Conservation (phyloP, 2,329 filamentous ascomycete species). For the Cladosporium halotolerans region DNA sequence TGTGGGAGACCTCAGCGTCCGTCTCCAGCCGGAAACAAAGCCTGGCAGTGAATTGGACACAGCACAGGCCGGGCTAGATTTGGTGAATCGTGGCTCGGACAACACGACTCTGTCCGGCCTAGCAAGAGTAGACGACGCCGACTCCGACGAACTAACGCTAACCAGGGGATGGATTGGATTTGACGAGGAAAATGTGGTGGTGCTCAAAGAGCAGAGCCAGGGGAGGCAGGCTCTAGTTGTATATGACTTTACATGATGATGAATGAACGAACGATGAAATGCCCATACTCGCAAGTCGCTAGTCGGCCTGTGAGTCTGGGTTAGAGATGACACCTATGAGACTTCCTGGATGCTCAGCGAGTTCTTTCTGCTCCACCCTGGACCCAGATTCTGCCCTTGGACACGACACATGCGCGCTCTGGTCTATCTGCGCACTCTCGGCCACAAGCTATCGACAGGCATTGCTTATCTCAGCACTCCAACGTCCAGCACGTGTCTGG, state of each 20-base stretch:
- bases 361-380: too few relatives aligned
- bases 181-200: slow-evolving; percentile 85
- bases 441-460: too few relatives aligned
- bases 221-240: slow-evolving; percentile 70
- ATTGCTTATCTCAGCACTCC: too few relatives aligned
- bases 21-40: slow-evolving; percentile 32
- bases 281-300: too few relatives aligned
- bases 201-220: slow-evolving; percentile 64
- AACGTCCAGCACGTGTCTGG: too few relatives aligned
- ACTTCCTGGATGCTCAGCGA: not conserved
- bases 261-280: slow-evolving; percentile 6
- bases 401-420: too few relatives aligned
- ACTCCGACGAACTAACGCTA: slow-evolving; percentile 30
- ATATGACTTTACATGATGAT: slow-evolving; percentile 71
- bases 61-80: slow-evolving; percentile 16
- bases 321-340: not conserved
- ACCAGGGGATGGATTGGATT: slow-evolving; percentile 70
- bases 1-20: slow-evolving; percentile 48
- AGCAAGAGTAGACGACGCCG: not conserved
- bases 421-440: too few relatives aligned
- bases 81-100: slow-evolving; percentile 10
- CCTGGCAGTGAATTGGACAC: not conserved
- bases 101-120: too few relatives aligned
- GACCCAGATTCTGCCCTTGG: too few relatives aligned
- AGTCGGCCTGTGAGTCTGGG: not conserved